A percentile compares a stretch with the other conserved stretches of the same genome.
These are phyloP conservation scores for Eucalyptus caleyi DNA, from an alignment of 345 rosid species.

Conservation along the genomic window DNA sequence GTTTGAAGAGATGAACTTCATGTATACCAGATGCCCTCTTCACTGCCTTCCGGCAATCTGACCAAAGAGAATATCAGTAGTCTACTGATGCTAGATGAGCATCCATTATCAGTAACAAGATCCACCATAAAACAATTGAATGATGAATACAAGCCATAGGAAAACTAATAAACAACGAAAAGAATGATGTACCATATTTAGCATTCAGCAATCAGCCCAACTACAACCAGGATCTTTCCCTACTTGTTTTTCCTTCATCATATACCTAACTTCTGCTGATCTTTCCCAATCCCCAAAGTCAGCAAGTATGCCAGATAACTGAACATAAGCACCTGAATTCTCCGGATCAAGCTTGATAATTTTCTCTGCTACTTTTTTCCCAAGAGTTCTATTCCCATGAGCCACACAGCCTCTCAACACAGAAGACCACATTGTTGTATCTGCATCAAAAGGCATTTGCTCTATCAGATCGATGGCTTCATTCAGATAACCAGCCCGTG, in stretches of 20 bases:
- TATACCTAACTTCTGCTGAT: constrained; percentile 38
- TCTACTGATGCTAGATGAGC: background rate
- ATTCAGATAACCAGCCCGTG: constrained; percentile 62
- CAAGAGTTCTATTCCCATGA: constrained; percentile 52
- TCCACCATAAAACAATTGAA: background rate
- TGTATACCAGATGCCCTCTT: background rate
- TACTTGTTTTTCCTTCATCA: constrained; percentile 32
- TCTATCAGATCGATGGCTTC: constrained; percentile 51
- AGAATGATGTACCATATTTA: background rate
- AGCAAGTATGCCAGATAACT: constrained; percentile 56
- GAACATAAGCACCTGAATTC: constrained; percentile 65
- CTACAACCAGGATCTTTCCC: constrained; percentile 47
- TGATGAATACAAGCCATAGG: background rate
- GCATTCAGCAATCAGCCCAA: constrained; percentile 12
- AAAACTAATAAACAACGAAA: background rate
- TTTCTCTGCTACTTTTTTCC: constrained; percentile 51
- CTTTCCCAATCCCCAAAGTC: constrained; percentile 73
- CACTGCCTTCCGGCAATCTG: background rate
- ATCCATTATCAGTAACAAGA: background rate
- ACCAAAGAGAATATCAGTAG: background rate
- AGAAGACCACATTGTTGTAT: constrained; percentile 67
- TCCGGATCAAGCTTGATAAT: constrained; percentile 76
- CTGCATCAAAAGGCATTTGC: constrained; percentile 49
- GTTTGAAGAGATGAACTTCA: background rate
- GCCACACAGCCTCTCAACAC: constrained; percentile 68